Evolutionary conservation across 805 yeast genomes (phyloP).

Genomic region (Wickerhamiella kurtzmanii): DNA sequence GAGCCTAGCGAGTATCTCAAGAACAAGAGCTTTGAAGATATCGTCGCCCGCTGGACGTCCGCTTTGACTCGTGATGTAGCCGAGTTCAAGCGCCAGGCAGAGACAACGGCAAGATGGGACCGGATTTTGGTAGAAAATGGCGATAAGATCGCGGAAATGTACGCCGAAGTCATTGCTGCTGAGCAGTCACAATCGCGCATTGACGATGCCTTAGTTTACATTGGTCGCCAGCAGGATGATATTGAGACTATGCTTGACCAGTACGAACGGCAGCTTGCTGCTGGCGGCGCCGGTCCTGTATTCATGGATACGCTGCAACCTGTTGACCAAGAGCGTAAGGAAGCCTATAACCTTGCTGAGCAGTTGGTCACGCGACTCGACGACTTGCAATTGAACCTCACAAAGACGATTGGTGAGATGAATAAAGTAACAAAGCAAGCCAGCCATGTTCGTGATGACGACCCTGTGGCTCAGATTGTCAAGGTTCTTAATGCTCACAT

Average conservation of each 20-base stretch:
- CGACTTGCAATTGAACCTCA: slow-evolving; percentile 52
- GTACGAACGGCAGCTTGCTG: slow-evolving; percentile 49
- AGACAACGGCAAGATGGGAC: slow-evolving; percentile 76
- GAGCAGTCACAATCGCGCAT: slow-evolving; percentile 74
- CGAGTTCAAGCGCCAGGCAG: slow-evolving; percentile 63
- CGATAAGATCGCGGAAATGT: slow-evolving; percentile 64
- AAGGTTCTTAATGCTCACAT: slow-evolving; percentile 75
- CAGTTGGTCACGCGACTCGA: slow-evolving; percentile 69
- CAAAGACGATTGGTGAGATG: slow-evolving; percentile 22
- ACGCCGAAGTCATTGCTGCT: slow-evolving; percentile 64
- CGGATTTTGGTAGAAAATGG: slow-evolving; percentile 70
- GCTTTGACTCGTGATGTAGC: slow-evolving; percentile 62
- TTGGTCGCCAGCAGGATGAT: slow-evolving; percentile 87
- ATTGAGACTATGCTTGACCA: slow-evolving; percentile 67
- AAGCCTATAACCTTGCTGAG: slow-evolving; percentile 80
- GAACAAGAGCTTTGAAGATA: slow-evolving; percentile 84
- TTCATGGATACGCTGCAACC: slow-evolving; percentile 28
- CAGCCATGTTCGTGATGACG: slow-evolving; percentile 44
- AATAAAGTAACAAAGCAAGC: slow-evolving; percentile 56
- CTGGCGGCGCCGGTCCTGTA: slow-evolving; percentile 3
- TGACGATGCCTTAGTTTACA: slow-evolving; percentile 74
- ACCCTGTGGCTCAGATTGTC: slow-evolving; percentile 40
- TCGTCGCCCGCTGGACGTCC: slow-evolving; percentile 84
- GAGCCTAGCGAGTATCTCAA: slow-evolving; percentile 44
- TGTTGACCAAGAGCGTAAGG: slow-evolving; percentile 71